Evolutionary conservation across 1,284 basidiomycete genomes (phyloP).

Genomic region (Schizophyllum amplum): DNA sequence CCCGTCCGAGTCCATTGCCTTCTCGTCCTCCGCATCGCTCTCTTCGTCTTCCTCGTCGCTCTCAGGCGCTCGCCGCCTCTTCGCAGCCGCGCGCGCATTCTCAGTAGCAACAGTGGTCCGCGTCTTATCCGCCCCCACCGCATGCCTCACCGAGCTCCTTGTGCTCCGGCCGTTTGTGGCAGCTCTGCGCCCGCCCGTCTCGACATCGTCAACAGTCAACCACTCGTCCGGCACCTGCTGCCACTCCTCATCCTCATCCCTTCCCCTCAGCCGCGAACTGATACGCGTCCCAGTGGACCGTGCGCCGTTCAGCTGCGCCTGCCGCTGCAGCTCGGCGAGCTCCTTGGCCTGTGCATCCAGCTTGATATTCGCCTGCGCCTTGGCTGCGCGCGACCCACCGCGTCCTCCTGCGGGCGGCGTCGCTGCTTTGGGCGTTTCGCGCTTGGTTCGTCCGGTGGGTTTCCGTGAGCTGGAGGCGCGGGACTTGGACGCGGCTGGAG

Average conservation of each 20-base stretch:
- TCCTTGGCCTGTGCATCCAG: constrained; percentile 62
- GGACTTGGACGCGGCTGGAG: constrained; percentile 3
- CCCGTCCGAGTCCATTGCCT: too few relatives aligned
- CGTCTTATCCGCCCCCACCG: background rate
- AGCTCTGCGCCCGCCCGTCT: constrained; percentile 6
- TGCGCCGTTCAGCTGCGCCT: constrained; percentile 24
- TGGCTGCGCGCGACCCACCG: constrained; percentile 51
- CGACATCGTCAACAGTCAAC: constrained; percentile 27
- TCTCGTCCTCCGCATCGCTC: background rate
- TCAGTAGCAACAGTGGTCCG: background rate
- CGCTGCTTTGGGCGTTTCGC: constrained; percentile 11
- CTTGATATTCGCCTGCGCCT: constrained; percentile 60
- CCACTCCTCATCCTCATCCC: constrained; percentile 57
- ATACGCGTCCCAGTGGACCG: constrained; percentile 38
- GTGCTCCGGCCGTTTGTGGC: constrained; percentile 7
- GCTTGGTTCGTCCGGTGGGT: background rate
- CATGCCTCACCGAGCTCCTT: background rate
- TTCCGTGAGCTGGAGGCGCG: background rate
- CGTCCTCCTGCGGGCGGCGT: constrained; percentile 19
- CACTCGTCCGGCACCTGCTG: constrained; percentile 73
- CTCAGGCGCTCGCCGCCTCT: constrained; percentile 1
- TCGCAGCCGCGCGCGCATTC: background rate
- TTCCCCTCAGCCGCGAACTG: constrained; percentile 56
- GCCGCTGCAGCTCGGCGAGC: constrained; percentile 51
- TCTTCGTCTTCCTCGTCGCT: constrained; percentile 12